Evolutionary conservation across 805 yeast species (phyloP).

Genomic region (Brettanomyces custersianus): DNA sequence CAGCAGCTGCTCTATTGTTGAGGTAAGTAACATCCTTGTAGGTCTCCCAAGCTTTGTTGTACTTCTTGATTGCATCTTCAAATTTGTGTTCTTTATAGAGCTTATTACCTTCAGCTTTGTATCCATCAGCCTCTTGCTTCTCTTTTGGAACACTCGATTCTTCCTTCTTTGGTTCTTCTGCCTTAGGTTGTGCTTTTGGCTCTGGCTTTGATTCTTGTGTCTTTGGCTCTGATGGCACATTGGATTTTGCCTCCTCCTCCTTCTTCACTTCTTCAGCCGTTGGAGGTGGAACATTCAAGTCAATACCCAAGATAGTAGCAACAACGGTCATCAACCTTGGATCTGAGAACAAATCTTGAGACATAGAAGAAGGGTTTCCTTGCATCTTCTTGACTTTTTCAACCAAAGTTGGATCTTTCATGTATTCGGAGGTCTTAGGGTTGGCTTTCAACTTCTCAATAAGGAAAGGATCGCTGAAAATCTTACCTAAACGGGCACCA

Average conservation of each 20-base stretch:
- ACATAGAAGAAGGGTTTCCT: slow-evolving; percentile 66
- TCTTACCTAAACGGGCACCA: slow-evolving; percentile 52
- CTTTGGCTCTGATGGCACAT: neutral
- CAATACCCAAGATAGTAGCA: slow-evolving; percentile 80
- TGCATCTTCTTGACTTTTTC: slow-evolving; percentile 54
- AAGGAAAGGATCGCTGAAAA: slow-evolving; percentile 74
- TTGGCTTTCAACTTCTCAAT: slow-evolving; percentile 66
- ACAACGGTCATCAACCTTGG: slow-evolving; percentile 83
- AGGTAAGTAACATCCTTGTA: slow-evolving; percentile 82
- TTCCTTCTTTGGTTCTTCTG: slow-evolving; percentile 21
- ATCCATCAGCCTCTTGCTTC: slow-evolving; percentile 51
- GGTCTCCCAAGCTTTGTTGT: slow-evolving; percentile 78
- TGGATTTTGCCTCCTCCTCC: neutral
- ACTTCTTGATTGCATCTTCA: slow-evolving; percentile 84
- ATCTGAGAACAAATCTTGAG: slow-evolving; percentile 64
- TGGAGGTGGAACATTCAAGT: slow-evolving; percentile 32
- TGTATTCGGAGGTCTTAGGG: slow-evolving; percentile 79
- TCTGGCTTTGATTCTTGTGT: slow-evolving; percentile 25
- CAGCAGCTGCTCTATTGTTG: slow-evolving; percentile 97
- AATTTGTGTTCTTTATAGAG: slow-evolving; percentile 81
- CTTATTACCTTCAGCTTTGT: slow-evolving; percentile 78
- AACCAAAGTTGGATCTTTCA: slow-evolving; percentile 83
- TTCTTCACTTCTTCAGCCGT: slow-evolving; percentile 23
- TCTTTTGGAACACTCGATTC: slow-evolving; percentile 21
- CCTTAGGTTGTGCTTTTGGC: slow-evolving; percentile 20